Base-by-base conservation (phyloP, 495 filamentous ascomycete genomes). In the Chlorociboria aeruginascens region DNA sequence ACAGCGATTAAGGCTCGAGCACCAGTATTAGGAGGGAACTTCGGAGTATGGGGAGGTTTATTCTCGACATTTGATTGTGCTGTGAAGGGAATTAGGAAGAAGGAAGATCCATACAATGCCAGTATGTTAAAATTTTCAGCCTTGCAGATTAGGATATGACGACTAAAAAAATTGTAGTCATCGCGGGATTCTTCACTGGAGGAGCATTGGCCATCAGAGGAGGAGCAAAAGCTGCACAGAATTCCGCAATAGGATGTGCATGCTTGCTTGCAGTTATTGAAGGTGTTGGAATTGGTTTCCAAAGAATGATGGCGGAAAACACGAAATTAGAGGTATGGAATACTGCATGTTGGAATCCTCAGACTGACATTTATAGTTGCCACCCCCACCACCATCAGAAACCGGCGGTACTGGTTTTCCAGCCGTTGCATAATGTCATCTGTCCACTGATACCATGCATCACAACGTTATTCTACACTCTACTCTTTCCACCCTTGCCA, bases 1-100 rank as follows among this genome's bases (percentile, higher is more conserved):
- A 96, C 93, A 55, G 92, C 92, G 30, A 89, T 98, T 69, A 98
- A 98, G 73, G 86, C 89, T 45, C 82, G 92, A 51, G 93, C 92
- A 30, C 92, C 92, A 2, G 89, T 97, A 40, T 75, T 97, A 43
- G 92, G 90, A 51, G 92, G 92, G 52, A 98, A 98, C 73, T 98
- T 98, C 54, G 92, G 90, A 55, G 83, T 89, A 31, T 98, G 90
- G 90, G 93, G 92, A 58, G 92, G 92, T 53, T 61, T 97, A 36
- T 97, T 98, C 69, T 84, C 78, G 50, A 90, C 85, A 34, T 96
- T 85, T 62, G 92, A 98, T 68, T 98, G 92, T 70, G 86, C 88
- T n/a, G 84, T 98, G 20, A 96, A 96, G 72, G 90, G 90, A 38
- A 69, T 95, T 33, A 71, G 92, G 52, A 85, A 92, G 69, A 97